phyloP scores from a whole-genome alignment of 176 grass and related monocot genomes.

The Eremochloa ophiuroides region DNA sequence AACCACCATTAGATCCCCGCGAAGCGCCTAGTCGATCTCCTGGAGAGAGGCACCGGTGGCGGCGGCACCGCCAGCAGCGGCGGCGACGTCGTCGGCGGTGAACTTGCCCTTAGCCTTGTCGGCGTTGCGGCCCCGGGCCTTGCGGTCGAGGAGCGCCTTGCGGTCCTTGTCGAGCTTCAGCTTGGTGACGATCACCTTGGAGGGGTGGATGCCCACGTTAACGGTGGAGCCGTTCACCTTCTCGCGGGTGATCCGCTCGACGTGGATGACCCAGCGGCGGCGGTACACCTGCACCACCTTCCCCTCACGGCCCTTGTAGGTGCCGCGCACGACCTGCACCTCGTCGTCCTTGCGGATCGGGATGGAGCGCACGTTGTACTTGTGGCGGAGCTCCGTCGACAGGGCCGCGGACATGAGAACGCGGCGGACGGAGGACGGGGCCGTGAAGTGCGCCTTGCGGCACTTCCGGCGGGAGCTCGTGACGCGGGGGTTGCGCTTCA shows the following conservation, averaged over 20 bases:
- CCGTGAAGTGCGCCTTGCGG: conserved; percentile 99
- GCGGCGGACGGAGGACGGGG: conserved; percentile 84
- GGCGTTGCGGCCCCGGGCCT: conserved; percentile 73
- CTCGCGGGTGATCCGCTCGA: conserved; percentile 92
- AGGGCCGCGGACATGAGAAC: conserved; percentile 87
- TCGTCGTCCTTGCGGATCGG: conserved; percentile 96
- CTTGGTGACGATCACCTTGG: conserved; percentile 80
- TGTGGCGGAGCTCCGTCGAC: conserved; percentile 80
- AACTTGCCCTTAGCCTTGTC: conserved; percentile 99
- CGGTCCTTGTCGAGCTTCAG: conserved; percentile 99
- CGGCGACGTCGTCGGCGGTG: conserved; percentile 80
- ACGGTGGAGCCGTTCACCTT: conserved; percentile 96
- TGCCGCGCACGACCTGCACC: conserved; percentile 89
- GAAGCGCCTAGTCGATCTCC: conserved; percentile 65
- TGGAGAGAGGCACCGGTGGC: conserved; percentile 71
- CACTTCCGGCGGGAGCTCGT: conserved; percentile 86
- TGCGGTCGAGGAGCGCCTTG: conserved; percentile 84
- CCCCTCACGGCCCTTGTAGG: conserved; percentile 92
- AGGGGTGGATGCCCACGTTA: conserved; percentile 83
- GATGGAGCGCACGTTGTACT: conserved; percentile 86
- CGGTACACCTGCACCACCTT: conserved; percentile 98
- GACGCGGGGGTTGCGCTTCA: conserved; percentile 87
- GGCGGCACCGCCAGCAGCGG: conserved; percentile 22
- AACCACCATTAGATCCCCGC: neutral
- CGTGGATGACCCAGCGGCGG: conserved; percentile 95